Evolutionary conservation across 352 stramenopile genomes (phyloP).

Genomic region (Globisporangium heterothallicum): DNA sequence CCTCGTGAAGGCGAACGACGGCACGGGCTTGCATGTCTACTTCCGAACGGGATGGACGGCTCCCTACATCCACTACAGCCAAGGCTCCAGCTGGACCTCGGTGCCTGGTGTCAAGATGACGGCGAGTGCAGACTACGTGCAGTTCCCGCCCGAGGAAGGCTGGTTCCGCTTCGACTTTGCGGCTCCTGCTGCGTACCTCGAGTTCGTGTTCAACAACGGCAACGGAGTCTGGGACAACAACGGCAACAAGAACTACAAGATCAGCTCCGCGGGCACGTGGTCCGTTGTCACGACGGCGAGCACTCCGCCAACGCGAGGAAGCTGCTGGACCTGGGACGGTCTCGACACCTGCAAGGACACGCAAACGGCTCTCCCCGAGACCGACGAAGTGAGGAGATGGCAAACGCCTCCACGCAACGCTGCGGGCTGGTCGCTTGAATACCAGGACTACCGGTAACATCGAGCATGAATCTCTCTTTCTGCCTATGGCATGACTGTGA

Average conservation of each 20-base stretch:
- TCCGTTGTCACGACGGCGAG: conserved; percentile 23
- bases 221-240: conserved; percentile 41
- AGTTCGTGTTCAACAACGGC: conserved; percentile 42
- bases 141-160: conserved; percentile 29
- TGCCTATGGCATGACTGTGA: no score
- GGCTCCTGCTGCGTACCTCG: conserved; percentile 13
- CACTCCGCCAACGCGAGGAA: conserved; percentile 13
- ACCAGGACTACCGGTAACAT: conserved; percentile 48
- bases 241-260: conserved; percentile 33
- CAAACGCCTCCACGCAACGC: conserved; percentile 38
- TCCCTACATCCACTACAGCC: conserved; percentile 36
- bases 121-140: conserved; percentile 21
- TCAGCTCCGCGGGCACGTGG: conserved; percentile 26
- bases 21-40: conserved; percentile 25
- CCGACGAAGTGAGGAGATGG: conserved; percentile 33
- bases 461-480: no score
- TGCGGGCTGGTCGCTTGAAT: conserved; percentile 20
- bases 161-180: conserved; percentile 39
- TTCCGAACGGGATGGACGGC: conserved; percentile 22
- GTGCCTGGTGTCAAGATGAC: conserved; percentile 28
- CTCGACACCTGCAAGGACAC: conserved; percentile 19
- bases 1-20: conserved; percentile 24
- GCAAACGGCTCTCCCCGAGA: conserved; percentile 12
- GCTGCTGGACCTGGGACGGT: conserved; percentile 28
- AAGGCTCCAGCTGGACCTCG: conserved; percentile 28